Conservation (phyloP, 2,329 filamentous ascomycete genomes). For the Scolecobasidium constrictum region DNA sequence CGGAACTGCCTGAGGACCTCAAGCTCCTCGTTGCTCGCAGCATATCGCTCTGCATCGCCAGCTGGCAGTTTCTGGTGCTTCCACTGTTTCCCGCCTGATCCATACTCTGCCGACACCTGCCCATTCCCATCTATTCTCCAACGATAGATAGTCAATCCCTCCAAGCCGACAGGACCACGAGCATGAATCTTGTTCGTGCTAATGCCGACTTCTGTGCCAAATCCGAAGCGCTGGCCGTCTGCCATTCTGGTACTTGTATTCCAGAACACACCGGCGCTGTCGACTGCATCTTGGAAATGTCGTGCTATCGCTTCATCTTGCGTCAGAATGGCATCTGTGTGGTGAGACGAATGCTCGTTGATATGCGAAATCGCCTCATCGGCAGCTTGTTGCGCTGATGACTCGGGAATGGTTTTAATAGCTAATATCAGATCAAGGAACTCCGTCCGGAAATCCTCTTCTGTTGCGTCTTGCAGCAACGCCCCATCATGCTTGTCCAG, state of each 20-base stretch:
- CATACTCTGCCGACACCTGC: slow-evolving; percentile 70
- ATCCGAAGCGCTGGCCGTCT: slow-evolving; percentile 94
- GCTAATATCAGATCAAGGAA: slow-evolving; percentile 78
- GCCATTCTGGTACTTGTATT: slow-evolving; percentile 91
- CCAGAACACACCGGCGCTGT: slow-evolving; percentile 92
- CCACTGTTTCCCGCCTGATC: slow-evolving; percentile 41
- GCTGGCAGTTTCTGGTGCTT: slow-evolving; percentile 41
- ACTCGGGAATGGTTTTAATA: slow-evolving; percentile 59
- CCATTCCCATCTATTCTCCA: slow-evolving; percentile 79
- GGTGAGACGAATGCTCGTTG: slow-evolving; percentile 83
- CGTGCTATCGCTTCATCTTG: slow-evolving; percentile 56
- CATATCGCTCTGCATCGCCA: slow-evolving; percentile 8
- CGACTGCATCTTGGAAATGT: slow-evolving; percentile 72
- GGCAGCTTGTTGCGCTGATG: slow-evolving; percentile 13
- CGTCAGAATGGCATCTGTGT: slow-evolving; percentile 88
- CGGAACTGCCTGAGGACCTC: slow-evolving; percentile 7
- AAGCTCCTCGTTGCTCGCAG: slow-evolving; percentile 7
- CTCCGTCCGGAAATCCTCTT: slow-evolving; percentile 75
- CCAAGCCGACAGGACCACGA: slow-evolving; percentile 82
- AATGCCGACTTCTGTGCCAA: slow-evolving; percentile 96
- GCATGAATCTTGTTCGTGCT: slow-evolving; percentile 98
- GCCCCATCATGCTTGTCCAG: slow-evolving; percentile 30
- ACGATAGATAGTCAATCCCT: slow-evolving; percentile 95
- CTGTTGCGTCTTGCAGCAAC: slow-evolving; percentile 52
- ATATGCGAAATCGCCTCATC: slow-evolving; percentile 75